These are phyloP conservation scores for Epithemia pelagica DNA, from an alignment of 108 stramenopile genomes.

Conservation along the genomic window DNA sequence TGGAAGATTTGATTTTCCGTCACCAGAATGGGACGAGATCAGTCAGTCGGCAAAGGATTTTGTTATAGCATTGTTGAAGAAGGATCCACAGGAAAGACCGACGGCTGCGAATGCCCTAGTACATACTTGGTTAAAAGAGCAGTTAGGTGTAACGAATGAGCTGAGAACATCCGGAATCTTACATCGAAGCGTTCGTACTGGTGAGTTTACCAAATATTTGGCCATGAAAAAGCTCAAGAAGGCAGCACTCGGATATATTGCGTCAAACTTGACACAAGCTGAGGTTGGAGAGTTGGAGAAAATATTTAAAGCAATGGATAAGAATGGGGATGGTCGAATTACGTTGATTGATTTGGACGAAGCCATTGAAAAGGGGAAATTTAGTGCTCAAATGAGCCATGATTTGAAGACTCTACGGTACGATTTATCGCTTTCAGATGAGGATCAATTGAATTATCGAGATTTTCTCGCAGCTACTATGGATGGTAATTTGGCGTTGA, in stretches of 20 bases:
- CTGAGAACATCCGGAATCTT: neutral
- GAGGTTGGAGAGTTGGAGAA: constrained; percentile 67
- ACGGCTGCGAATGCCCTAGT: constrained; percentile 65
- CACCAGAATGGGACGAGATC: constrained; percentile 68
- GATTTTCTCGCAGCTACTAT: constrained; percentile 81
- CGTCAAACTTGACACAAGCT: constrained; percentile 63
- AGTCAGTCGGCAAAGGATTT: constrained; percentile 58
- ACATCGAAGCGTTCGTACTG: constrained; percentile 11
- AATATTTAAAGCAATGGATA: constrained; percentile 67
- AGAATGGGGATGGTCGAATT: constrained; percentile 57
- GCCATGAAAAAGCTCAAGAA: constrained; percentile 84
- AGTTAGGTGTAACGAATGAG: constrained; percentile 1
- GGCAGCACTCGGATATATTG: constrained; percentile 77
- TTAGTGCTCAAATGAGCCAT: constrained; percentile 24
- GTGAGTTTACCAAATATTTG: constrained; percentile 68
- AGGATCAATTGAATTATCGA: constrained; percentile 76
- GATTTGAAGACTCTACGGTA: constrained; percentile 44
- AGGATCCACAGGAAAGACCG: constrained; percentile 52
- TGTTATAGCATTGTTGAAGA: constrained; percentile 41
- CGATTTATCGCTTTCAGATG: constrained; percentile 56
- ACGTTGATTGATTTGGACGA: constrained; percentile 69
- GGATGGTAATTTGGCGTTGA: constrained; percentile 64
- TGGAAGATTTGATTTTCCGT: constrained; percentile 63
- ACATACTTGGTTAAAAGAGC: constrained; percentile 62
- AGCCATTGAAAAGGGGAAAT: constrained; percentile 38